Base-by-base conservation (phyloP, 1,284 basidiomycete genomes). In the Bjerkandera adusta region DNA sequence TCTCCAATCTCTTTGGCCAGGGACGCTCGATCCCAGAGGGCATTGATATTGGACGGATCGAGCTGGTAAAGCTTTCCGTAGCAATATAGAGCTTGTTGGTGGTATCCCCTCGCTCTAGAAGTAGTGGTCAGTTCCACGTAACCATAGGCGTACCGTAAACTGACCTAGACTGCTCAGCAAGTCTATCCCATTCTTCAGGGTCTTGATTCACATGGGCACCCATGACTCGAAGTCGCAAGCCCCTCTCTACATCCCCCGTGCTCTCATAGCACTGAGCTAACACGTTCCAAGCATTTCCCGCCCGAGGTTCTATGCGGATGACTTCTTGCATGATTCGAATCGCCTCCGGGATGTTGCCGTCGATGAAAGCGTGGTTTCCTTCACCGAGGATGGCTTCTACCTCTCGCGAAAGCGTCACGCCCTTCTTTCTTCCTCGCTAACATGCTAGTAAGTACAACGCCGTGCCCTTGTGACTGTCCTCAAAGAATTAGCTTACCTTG, bases 1-100 rank as follows among this genome's bases (percentile, higher is more conserved):
- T 92, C 83, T 1, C 81, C 84, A 24, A 86, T 77, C 52, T 91
- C 83, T 54, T 86, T 85, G 4, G 93, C 85, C 5, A 97, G 75
- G 3, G 80, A 72, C 0, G 94, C 92, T 2, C 93, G 81, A 56
- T 98, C 93, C 92, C 92, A 97, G 20, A 96, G 77, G 1, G 89
- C 86, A 50, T 89, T 85, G 7, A 92, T 77, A 53, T 97, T 94
- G 4, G 76, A 73, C 4, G 89, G 85, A 59, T 95, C 87, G 21
- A 89, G 72, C 52, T 78, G 84, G 59, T 88, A 81, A 0, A 91
- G 81, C 61, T 97, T 95, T 0, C 86, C 76, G 58, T 90, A 89
- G 62, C 96, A 98, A 63, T 98, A 97, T 22, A 97, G 68, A 0
- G 93, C 90, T 66, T 98, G 93, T 45, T 92, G 85, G 36, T 80